Percentiles rank a stretch among this genome's conserved stretches.
These are phyloP conservation scores for Penicillium sp. DNA, from an alignment of 2,329 filamentous ascomycete species.

Conservation along the genomic window DNA sequence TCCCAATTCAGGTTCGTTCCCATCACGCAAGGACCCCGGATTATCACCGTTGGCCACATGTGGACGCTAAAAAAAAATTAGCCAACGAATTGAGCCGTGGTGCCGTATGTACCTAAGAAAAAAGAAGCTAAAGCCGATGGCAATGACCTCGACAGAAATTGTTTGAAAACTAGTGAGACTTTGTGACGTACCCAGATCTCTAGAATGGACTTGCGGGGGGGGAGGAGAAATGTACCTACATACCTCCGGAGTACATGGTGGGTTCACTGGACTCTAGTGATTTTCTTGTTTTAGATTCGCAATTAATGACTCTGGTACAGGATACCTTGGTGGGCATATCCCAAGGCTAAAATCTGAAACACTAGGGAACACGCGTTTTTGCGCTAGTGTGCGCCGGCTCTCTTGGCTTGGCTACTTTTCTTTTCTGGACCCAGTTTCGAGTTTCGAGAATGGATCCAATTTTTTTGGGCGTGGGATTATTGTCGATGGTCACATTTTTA, in stretches of 20 bases:
- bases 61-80: neutral
- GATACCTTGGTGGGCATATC: conserved; percentile 10
- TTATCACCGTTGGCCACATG: neutral
- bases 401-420: conserved; percentile 16
- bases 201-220: conserved; percentile 4
- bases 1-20: neutral
- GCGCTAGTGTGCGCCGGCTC: conserved; percentile 19
- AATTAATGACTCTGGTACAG: neutral
- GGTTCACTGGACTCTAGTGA: neutral
- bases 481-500: conserved; percentile 5
- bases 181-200: conserved; percentile 1
- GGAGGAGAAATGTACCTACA: neutral
- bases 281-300: neutral
- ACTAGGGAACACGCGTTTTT: conserved; percentile 27
- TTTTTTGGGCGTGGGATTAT: neutral
- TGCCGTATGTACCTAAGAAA: no score
- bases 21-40: conserved; percentile 2
- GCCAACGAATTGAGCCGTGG: neutral
- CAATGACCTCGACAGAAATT: neutral
- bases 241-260: no score
- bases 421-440: conserved; percentile 1
- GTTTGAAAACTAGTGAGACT: neutral
- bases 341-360: conserved; percentile 24
- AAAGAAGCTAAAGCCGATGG: neutral
- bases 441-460: conserved; percentile 11